phyloP scores from a whole-genome alignment of 352 stramenopile species.

The Globisporangium mamillatum region DNA sequence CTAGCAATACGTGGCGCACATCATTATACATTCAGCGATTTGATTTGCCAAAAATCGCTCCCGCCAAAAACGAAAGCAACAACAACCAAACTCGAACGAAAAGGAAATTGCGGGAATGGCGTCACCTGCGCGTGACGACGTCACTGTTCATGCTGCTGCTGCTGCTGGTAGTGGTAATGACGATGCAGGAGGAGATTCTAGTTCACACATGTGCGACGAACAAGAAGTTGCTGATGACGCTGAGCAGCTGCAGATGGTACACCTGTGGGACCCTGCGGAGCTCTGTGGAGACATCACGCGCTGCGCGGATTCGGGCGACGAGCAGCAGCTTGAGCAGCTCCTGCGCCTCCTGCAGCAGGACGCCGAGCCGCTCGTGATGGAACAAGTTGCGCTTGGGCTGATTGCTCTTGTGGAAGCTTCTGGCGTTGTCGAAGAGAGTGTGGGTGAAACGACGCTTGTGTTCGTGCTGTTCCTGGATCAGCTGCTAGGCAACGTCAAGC shows the following conservation, averaged over 20 bases:
- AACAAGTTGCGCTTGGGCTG: conserved; percentile 7
- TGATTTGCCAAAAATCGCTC: neutral
- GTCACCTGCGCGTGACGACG: neutral
- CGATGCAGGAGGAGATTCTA: neutral
- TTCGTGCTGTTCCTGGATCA: conserved; percentile 6
- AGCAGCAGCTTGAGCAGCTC: neutral
- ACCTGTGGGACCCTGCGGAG: neutral
- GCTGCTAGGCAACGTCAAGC: neutral
- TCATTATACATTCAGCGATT: neutral
- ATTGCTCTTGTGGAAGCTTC: neutral
- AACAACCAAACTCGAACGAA: neutral
- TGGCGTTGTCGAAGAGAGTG: neutral
- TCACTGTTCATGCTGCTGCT: neutral
- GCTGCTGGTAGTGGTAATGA: neutral
- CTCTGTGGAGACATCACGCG: conserved; percentile 8
- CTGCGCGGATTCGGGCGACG: neutral
- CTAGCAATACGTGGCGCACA: neutral
- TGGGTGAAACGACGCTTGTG: neutral
- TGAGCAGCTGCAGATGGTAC: neutral
- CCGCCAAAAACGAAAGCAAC: conserved; percentile 3
- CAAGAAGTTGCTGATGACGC: neutral
- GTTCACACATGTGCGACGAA: neutral
- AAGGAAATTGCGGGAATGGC: conserved; percentile 4
- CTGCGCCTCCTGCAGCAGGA: neutral
- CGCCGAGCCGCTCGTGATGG: neutral